These are phyloP conservation scores for Urostyla sp. DNA, from an alignment of 73 alveolate species.

Conservation along the genomic window DNA sequence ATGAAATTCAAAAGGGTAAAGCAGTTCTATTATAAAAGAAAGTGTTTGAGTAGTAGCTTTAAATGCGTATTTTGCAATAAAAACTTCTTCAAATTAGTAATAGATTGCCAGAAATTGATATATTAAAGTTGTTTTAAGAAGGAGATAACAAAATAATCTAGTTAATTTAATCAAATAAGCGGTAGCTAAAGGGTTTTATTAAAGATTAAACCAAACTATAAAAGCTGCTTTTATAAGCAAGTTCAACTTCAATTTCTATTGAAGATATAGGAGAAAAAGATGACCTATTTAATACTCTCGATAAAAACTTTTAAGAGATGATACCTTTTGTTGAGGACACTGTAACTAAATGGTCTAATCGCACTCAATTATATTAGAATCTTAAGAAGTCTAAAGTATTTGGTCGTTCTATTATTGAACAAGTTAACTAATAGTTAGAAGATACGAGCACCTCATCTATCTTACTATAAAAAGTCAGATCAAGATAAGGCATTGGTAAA, in stretches of 20 bases:
- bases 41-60: conserved; percentile 13
- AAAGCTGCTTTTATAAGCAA: neutral
- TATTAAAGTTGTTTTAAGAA: neutral
- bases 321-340: conserved; percentile 54
- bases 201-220: conserved; percentile 24
- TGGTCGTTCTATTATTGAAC: conserved; percentile 55
- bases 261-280: neutral
- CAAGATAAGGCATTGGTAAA: conserved; percentile 61
- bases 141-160: neutral
- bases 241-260: conserved; percentile 1
- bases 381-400: conserved; percentile 20
- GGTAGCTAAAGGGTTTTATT: neutral
- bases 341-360: conserved; percentile 49
- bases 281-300: neutral
- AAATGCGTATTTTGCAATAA: conserved; percentile 19
- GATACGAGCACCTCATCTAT: conserved; percentile 16
- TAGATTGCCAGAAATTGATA: neutral
- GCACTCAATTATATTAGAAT: conserved; percentile 42
- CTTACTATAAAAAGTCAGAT: conserved; percentile 58
- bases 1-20: conserved; percentile 25
- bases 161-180: neutral
- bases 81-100: conserved; percentile 15
- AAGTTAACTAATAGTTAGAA: conserved; percentile 42
- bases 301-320: neutral
- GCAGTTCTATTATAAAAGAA: conserved; percentile 4